Conservation (phyloP, 1,284 basidiomycete species). For the Clitocybe nebularis region DNA sequence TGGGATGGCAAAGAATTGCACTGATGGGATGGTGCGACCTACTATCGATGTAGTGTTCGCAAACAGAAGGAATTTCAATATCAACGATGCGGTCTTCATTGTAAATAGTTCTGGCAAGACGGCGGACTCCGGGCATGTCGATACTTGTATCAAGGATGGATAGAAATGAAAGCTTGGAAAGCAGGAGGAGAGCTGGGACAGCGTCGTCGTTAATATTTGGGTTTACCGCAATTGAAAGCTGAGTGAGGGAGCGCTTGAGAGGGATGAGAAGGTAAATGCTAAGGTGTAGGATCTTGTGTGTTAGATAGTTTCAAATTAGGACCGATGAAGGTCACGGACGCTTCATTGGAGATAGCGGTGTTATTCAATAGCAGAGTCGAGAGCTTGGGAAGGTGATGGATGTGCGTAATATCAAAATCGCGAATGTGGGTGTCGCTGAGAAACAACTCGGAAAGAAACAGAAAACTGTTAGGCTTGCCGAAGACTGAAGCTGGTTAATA, state of each 20-base stretch:
- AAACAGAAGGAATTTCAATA: constrained; percentile 49
- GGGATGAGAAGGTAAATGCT: constrained; percentile 59
- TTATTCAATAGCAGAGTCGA: constrained; percentile 45
- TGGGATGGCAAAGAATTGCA: constrained; percentile 1
- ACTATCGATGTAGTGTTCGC: constrained; percentile 54
- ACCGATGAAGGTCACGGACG: no score
- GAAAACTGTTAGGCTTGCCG: constrained; percentile 46
- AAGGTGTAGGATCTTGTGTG: no score
- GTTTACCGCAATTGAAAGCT: constrained; percentile 50
- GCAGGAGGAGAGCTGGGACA: constrained; percentile 46
- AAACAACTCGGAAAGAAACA: constrained; percentile 43
- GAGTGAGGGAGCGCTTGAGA: constrained; percentile 46
- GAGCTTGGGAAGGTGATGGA: constrained; percentile 52
- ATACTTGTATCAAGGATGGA: constrained; percentile 51
- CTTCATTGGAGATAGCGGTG: constrained; percentile 58
- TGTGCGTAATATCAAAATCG: constrained; percentile 45
- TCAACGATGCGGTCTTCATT: constrained; percentile 36
- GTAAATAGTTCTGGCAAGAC: constrained; percentile 37
- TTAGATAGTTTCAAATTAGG: no score
- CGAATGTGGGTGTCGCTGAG: constrained; percentile 40
- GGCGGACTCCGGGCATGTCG: constrained; percentile 53
- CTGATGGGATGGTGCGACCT: constrained; percentile 16
- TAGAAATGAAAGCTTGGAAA: constrained; percentile 44
- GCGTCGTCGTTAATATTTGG: constrained; percentile 50
- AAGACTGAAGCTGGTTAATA: constrained; percentile 37